Percentiles rank a stretch among this genome's conserved stretches.
phyloP scores from a whole-genome alignment of 2,329 filamentous ascomycete genomes.

The Pseudogymnoascus destructans region DNA sequence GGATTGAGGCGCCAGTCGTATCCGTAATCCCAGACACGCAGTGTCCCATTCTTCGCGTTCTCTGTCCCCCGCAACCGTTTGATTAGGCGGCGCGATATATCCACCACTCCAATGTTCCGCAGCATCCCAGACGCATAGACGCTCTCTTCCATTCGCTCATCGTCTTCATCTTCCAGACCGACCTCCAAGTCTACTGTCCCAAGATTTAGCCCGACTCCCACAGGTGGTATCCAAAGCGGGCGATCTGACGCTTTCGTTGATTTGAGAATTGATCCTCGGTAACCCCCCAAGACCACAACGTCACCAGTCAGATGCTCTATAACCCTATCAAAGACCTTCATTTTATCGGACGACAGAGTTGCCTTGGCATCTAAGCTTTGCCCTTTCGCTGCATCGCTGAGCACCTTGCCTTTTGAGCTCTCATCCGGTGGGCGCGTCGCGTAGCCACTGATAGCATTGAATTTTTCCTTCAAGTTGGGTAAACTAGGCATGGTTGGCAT shows the following conservation, averaged over 20 bases:
- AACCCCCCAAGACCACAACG: slow-evolving; percentile 78
- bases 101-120: slow-evolving; percentile 81
- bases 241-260: slow-evolving; percentile 70
- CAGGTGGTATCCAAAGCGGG: slow-evolving; percentile 76
- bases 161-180: slow-evolving; percentile 67
- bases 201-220: slow-evolving; percentile 84
- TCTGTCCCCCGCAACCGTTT: slow-evolving; percentile 62
- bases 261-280: slow-evolving; percentile 77
- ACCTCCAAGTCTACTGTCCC: slow-evolving; percentile 86
- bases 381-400: not conserved
- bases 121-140: slow-evolving; percentile 81
- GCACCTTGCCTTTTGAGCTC: not conserved
- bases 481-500: slow-evolving; percentile 49
- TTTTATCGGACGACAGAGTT: slow-evolving; percentile 29
- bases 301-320: slow-evolving; percentile 67
- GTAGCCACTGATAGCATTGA: slow-evolving; percentile 15
- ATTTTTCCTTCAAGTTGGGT: slow-evolving; percentile 23
- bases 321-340: slow-evolving; percentile 35
- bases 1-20: slow-evolving; percentile 93
- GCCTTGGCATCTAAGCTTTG: not conserved
- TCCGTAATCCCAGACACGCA: slow-evolving; percentile 79
- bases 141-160: slow-evolving; percentile 68
- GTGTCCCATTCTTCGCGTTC: slow-evolving; percentile 55
- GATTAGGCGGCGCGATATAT: slow-evolving; percentile 73
- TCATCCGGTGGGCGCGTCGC: slow-evolving; percentile 10